Evolutionary conservation across 2,329 filamentous ascomycete genomes (phyloP).

Genomic region (Colletotrichum kahawae): DNA sequence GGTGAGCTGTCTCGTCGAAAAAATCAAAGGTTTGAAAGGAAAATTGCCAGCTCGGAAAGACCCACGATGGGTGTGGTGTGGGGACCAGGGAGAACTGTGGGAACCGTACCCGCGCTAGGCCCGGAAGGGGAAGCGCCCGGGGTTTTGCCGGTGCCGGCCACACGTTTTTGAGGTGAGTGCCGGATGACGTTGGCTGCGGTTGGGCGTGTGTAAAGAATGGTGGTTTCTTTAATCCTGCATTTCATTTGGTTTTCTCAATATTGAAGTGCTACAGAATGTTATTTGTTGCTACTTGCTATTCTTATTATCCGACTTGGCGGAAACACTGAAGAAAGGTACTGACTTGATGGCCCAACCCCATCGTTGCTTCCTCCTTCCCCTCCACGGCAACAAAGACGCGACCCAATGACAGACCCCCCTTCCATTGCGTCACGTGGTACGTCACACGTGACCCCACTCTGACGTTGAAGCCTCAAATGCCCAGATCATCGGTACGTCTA

Average conservation of each 20-base stretch:
- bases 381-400: neutral
- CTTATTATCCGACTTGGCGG: neutral
- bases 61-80: conserved; percentile 20
- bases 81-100: conserved; percentile 19
- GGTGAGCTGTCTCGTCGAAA: conserved; percentile 25
- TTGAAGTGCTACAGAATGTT: neutral
- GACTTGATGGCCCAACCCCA: no score
- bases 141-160: conserved; percentile 20
- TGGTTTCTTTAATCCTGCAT: neutral
- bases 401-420: neutral
- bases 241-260: neutral
- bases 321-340: neutral
- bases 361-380: neutral
- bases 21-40: conserved; percentile 26
- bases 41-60: conserved; percentile 26
- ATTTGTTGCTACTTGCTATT: neutral
- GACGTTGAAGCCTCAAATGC: neutral
- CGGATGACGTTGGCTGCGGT: conserved; percentile 14
- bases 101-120: neutral
- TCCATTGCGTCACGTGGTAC: conserved; percentile 7
- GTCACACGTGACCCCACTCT: conserved; percentile 9
- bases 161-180: conserved; percentile 10
- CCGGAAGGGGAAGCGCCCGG: neutral
- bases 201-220: neutral
- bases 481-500: neutral